phyloP scores from a whole-genome alignment of 176 grass and related monocot species.

The Juncus effusus region DNA sequence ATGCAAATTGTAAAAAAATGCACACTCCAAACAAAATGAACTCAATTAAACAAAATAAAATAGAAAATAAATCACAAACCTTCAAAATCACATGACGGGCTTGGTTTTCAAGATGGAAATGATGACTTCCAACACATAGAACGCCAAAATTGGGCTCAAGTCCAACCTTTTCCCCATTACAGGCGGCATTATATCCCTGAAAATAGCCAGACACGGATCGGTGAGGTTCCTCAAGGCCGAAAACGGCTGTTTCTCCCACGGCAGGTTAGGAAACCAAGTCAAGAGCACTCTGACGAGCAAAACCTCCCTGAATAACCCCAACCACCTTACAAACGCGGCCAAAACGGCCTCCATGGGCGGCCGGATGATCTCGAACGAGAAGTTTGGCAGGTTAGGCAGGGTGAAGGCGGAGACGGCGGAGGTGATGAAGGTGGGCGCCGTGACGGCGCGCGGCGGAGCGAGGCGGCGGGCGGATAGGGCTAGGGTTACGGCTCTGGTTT shows the following conservation, averaged over 20 bases:
- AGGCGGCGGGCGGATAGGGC: slow-evolving; percentile 18
- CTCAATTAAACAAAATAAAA: not conserved
- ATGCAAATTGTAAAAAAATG: too few species aligned
- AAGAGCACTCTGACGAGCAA: slow-evolving; percentile 77
- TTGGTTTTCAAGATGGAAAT: slow-evolving; percentile 80
- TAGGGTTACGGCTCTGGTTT: slow-evolving; percentile 31
- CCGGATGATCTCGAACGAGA: slow-evolving; percentile 43
- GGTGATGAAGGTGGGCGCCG: slow-evolving; percentile 22
- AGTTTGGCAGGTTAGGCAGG: slow-evolving; percentile 35
- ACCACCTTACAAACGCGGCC: slow-evolving; percentile 72
- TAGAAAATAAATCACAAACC: not conserved
- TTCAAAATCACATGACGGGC: slow-evolving; percentile 61
- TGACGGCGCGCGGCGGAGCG: slow-evolving; percentile 20
- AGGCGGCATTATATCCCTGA: slow-evolving; percentile 79
- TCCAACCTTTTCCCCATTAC: slow-evolving; percentile 83
- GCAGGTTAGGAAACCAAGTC: slow-evolving; percentile 97
- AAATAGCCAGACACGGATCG: slow-evolving; percentile 87
- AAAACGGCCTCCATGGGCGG: slow-evolving; percentile 67
- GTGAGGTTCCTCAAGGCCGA: slow-evolving; percentile 80
- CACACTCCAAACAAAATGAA: not conserved
- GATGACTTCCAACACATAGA: slow-evolving; percentile 73
- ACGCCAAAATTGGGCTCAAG: slow-evolving; percentile 85
- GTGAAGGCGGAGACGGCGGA: slow-evolving; percentile 19
- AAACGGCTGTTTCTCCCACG: slow-evolving; percentile 90
- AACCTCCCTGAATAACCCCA: slow-evolving; percentile 86